Conservation (phyloP, 2,329 filamentous ascomycete species). For the Volutella citrinella region DNA sequence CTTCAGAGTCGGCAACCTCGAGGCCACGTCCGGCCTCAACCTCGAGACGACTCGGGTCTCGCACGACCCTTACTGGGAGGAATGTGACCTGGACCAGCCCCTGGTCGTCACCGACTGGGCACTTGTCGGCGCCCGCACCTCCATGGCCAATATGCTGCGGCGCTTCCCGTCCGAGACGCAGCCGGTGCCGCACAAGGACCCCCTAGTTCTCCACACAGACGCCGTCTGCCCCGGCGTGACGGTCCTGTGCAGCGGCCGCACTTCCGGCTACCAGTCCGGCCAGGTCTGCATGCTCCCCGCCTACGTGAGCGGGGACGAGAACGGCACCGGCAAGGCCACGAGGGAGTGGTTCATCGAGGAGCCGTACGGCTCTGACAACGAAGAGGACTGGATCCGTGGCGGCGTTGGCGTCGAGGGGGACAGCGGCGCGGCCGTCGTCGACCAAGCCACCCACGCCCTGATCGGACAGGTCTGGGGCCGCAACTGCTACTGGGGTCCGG, state of each 20-base stretch:
- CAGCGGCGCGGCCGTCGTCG: slow-evolving; percentile 43
- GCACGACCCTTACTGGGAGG: slow-evolving; percentile 44
- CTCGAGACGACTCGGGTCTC: slow-evolving; percentile 42
- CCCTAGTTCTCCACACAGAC: slow-evolving; percentile 29
- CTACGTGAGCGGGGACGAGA: slow-evolving; percentile 36
- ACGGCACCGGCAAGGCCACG: slow-evolving; percentile 40
- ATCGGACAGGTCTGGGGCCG: slow-evolving; percentile 44
- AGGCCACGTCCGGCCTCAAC: slow-evolving; percentile 40
- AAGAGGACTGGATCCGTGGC: slow-evolving; percentile 43
- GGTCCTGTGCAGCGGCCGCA: slow-evolving; percentile 40
- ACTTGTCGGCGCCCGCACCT: slow-evolving; percentile 33
- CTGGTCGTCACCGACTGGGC: slow-evolving; percentile 44
- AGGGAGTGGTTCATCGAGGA: slow-evolving; percentile 46
- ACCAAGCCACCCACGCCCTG: slow-evolving; percentile 35
- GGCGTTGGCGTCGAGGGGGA: slow-evolving; percentile 44
- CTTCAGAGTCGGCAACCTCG: slow-evolving; percentile 34
- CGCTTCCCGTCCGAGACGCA: slow-evolving; percentile 36
- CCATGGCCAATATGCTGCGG: slow-evolving; percentile 39
- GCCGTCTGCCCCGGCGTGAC: slow-evolving; percentile 32
- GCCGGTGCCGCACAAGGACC: slow-evolving; percentile 28
- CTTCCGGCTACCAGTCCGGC: slow-evolving; percentile 41
- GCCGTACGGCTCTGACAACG: slow-evolving; percentile 33
- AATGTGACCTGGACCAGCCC: slow-evolving; percentile 36
- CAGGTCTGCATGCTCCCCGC: slow-evolving; percentile 42
- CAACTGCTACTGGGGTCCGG: slow-evolving; percentile 41